Evolutionary conservation across 1,284 basidiomycete species (phyloP).

Genomic region (Ganoderma lingzhi): DNA sequence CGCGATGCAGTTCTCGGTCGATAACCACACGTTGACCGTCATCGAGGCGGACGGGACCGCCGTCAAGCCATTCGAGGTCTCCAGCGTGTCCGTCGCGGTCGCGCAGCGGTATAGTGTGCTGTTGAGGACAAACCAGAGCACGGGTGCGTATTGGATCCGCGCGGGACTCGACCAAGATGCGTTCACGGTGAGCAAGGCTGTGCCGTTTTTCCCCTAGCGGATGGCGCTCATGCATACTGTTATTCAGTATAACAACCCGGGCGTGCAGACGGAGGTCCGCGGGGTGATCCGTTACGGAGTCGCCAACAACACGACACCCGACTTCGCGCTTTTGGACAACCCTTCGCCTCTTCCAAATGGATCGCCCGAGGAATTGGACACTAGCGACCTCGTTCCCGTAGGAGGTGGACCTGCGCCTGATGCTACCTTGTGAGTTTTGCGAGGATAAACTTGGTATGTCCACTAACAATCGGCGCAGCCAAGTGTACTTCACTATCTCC

Average conservation of each 20-base stretch:
- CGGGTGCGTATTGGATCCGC: conserved; percentile 50
- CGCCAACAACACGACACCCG: conserved; percentile 27
- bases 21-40: conserved; percentile 52
- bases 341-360: conserved; percentile 30
- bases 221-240: not conserved
- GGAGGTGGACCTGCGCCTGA: conserved; percentile 34
- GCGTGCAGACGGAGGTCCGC: conserved; percentile 43
- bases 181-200: conserved; percentile 35
- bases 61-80: conserved; percentile 47
- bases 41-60: conserved; percentile 57
- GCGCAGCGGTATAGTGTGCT: conserved; percentile 58
- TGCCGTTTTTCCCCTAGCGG: conserved; percentile 36
- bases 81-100: conserved; percentile 48
- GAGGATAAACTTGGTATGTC: conserved; percentile 10
- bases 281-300: conserved; percentile 45
- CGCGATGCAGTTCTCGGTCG: conserved; percentile 52
- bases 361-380: conserved; percentile 35
- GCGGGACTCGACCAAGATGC: conserved; percentile 47
- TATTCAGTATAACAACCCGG: conserved; percentile 41
- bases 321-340: conserved; percentile 31
- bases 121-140: conserved; percentile 45
- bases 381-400: conserved; percentile 39
- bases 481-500: conserved; percentile 41
- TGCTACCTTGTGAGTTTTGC: conserved; percentile 30
- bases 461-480: conserved; percentile 22